Evolutionary conservation across 2,329 filamentous ascomycete species (phyloP), one percentile per base, ranked within the genome.

Genomic region (Cucurbitaria berberidis): DNA sequence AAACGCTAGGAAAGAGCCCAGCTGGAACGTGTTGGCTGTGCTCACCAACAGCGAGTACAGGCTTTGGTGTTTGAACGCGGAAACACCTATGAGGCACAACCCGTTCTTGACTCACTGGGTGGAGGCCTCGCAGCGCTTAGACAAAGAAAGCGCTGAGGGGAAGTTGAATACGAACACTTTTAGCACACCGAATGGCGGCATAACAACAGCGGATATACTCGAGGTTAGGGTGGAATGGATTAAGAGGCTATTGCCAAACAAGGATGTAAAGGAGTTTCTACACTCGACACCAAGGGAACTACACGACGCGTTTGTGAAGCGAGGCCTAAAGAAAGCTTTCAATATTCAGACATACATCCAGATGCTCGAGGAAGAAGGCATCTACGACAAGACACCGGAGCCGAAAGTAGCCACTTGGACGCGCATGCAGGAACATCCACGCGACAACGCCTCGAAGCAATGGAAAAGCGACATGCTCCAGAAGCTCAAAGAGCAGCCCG

Each of bases 71-170:
- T 46, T 73, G 53, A 70, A 73, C 35, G 55, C 65, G 29, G 42
- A 48, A 3, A 74, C 64, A 2, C 62, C 67, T 15, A 59, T 77
- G 6, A 57, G 64, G 26, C 52, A 67, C 39, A 76, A 77, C 35
- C 75, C 75, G 1, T 77, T 75, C 53, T 62, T 78, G 18, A 65
- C 68, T 4, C 74, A 77, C 44, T 78, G 75, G 75, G 69, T 77
- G 35, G 73, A 76, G 56, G 64, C 69, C 1, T 48, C 75, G 4
- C 61, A 67, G 48, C 49, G 62, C 5, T 55, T 67, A 3, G 53
- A 60, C 1, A 35, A 19, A 21, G 38, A 46, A 5, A 26, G 30
- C 19, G 19, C 22, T 6, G 16, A 19, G 18, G 26, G 9, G 8
- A n/a, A 21, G 35, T 22, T 26, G 15, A 32, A 41, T 8, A 27